Evolutionary conservation across 1,139 yeast genomes (phyloP).

Genomic region (Suhomyces kunorum): DNA sequence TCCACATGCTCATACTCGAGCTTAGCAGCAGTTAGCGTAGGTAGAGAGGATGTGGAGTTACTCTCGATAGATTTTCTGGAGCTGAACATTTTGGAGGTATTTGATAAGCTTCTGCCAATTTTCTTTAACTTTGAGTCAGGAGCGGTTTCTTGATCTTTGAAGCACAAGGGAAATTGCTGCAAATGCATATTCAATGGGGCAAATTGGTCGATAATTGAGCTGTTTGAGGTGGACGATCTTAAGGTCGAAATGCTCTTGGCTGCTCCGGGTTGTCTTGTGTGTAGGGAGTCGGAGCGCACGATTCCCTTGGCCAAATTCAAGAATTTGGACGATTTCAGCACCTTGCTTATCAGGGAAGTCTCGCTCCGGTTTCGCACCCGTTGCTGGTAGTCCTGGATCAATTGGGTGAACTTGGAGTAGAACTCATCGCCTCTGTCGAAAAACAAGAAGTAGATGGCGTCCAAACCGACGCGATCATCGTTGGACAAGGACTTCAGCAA

Average conservation of each 20-base stretch:
- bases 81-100: conserved; percentile 23
- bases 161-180: conserved; percentile 1
- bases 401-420: conserved; percentile 24
- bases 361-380: conserved; percentile 5
- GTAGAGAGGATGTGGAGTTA: not conserved
- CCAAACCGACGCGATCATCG: conserved; percentile 50
- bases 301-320: conserved; percentile 16
- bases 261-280: not conserved
- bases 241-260: conserved; percentile 22
- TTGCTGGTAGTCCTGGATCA: conserved; percentile 20
- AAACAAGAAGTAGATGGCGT: conserved; percentile 70
- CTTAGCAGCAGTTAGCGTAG: conserved; percentile 2
- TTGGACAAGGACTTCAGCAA: conserved; percentile 24
- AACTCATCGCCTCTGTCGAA: conserved; percentile 43
- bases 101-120: conserved; percentile 22
- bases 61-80: conserved; percentile 10
- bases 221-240: conserved; percentile 10
- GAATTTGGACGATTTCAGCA: conserved; percentile 16
- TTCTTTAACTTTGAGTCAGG: conserved; percentile 19
- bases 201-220: conserved; percentile 17
- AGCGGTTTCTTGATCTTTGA: not conserved
- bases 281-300: conserved; percentile 11
- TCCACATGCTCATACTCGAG: conserved; percentile 7
- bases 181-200: conserved; percentile 12
- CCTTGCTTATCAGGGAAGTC: conserved; percentile 11